Base-by-base conservation (phyloP, 768 basidiomycete genomes). In the Boletellus ananas region DNA sequence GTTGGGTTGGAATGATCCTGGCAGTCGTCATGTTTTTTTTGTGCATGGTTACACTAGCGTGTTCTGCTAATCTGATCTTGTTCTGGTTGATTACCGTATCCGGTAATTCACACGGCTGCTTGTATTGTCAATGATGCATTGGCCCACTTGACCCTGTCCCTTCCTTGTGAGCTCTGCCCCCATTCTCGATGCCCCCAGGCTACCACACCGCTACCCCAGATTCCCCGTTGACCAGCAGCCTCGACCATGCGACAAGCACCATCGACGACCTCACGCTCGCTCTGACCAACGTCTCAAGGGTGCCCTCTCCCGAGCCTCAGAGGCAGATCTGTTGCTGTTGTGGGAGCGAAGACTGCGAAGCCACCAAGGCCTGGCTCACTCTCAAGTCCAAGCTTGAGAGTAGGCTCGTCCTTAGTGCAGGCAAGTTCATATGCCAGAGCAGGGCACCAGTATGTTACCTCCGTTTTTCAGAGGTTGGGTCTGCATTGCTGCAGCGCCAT, bases 401-500 rank as follows among this genome's bases (percentile, higher is more conserved):
- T 52, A 74, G 88, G 49, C 73, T 96, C 54, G 80, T 85, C 49
- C 75, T 95, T 48, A 91, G 91, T 65, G 93, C 90, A 61, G 91
- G 93, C 94, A 61, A 60, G 86, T 75, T 31, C 25, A 20, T 46
- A 44, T 29, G 34, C 40, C 52, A 37, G 13, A 25, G 16, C n/a
- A 45, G 48, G 18, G 33, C 43, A 21, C 39, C 20, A 21, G 25
- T 33, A 39, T 43, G 34, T 34, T 54, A 45, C 58, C 34, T 29
- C 49, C 20, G 43, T 9, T 39, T 50, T 29, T 23, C 57, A 92
- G 92, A 94, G 76, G 85, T 95, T 25, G 93, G 93, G 12, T 90
- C 93, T 67, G 93, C 94, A 4, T 70, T 96, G 41, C 68, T 96
- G 42, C 83, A 88, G 61, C 75, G 85, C 52, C 91, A 94, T 63